Percentiles rank a stretch among this genome's conserved stretches.
These are phyloP conservation scores for Pseudognaphalium luteoalbum DNA, from an alignment of 129 eudicot genomes.

Conservation along the genomic window DNA sequence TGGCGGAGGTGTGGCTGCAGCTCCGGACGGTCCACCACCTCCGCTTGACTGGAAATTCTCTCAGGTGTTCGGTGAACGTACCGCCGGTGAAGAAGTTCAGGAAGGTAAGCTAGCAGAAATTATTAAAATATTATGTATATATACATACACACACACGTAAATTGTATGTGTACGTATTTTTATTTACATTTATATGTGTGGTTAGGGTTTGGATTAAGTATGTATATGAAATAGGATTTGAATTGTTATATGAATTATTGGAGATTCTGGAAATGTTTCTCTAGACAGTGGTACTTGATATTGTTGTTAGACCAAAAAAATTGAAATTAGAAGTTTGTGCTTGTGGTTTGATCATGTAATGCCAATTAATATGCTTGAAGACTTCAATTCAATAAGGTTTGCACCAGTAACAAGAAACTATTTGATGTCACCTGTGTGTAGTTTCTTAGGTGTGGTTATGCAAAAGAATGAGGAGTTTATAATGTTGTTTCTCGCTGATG, in stretches of 20 bases:
- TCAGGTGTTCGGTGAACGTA: slow-evolving; percentile 79
- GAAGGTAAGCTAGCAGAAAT: slow-evolving; percentile 44
- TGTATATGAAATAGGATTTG: slow-evolving; percentile 31
- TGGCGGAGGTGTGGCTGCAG: slow-evolving; percentile 53
- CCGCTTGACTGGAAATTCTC: slow-evolving; percentile 89
- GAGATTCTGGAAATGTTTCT: slow-evolving; percentile 25
- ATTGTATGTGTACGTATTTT: no score
- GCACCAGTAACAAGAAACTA: slow-evolving; percentile 3
- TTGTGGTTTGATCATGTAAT: slow-evolving; percentile 17
- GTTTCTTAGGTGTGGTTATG: slow-evolving; percentile 12
- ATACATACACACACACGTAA: neutral
- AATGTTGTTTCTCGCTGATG: slow-evolving; percentile 9
- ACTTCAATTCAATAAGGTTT: neutral
- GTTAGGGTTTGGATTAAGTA: slow-evolving; percentile 29
- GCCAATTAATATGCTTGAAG: neutral
- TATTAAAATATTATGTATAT: neutral
- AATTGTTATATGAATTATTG: slow-evolving; percentile 23
- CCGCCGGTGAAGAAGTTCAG: slow-evolving; percentile 72
- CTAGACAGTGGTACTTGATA: slow-evolving; percentile 21
- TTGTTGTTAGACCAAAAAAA: neutral
- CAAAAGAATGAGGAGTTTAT: slow-evolving; percentile 10
- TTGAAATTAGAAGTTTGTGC: slow-evolving; percentile 14
- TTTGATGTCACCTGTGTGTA: neutral
- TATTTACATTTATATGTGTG: neutral
- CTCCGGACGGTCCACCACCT: slow-evolving; percentile 61